Evolutionary conservation across 768 basidiomycete species (phyloP), one percentile per base, ranked within the genome.

Genomic region (Suillus weaverae): DNA sequence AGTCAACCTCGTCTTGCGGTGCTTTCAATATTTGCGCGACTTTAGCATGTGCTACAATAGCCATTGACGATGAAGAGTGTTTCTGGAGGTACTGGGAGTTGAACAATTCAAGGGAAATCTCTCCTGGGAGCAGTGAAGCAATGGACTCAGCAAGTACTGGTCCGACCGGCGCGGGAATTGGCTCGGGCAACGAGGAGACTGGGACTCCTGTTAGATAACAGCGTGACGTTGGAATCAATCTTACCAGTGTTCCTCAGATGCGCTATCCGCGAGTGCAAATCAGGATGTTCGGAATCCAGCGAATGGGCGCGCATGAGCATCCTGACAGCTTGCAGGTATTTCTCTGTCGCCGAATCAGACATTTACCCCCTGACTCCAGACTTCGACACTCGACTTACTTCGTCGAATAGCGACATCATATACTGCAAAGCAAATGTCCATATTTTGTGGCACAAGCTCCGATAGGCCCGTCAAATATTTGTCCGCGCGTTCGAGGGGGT

Each of bases 321-420:
- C 68, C 83, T 82, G 4, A 87, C 74, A 0, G 95, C 95, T 69
- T 94, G 92, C 41, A 96, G 78, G 65, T 88, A 86, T 74, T 94
- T 93, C 72, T 87, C 95, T 95, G 67, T 16, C 26, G 38, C 6
- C 68, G 38, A 33, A 51, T 61, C 18, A 30, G 38, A 38, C 43
- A 62, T 39, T 39, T 59, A 18, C 16, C 20, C 54, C 38, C 43
- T 65, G 41, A 5, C n/a, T 50, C 38, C 14, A 54, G 41, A 38
- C 2, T 30, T 35, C 51, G 46, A 51, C n/a, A 32, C 61, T 55
- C 69, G 53, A 80, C 88, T 73, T 72, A 96, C 95, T 87, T 71
- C 91, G 84, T 65, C 93, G 85, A 56, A 92, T 82, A 35, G 90
- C 87, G 22, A 98, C 90, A 71, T 97, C 95, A 71, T 91, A 97